phyloP scores from a whole-genome alignment of 1,284 basidiomycete genomes.

The Boletus chippewaensis region DNA sequence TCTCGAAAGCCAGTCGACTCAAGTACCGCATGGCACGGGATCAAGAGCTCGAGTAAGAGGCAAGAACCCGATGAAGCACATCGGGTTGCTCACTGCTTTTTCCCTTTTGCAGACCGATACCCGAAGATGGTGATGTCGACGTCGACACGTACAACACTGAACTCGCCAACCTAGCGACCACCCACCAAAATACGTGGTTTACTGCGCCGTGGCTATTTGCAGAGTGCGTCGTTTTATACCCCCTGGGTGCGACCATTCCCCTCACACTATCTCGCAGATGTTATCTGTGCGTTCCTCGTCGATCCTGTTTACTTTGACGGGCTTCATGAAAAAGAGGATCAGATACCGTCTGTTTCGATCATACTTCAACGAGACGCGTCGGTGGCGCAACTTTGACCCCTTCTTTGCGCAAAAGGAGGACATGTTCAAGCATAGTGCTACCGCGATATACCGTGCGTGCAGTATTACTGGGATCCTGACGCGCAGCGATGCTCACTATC shows the following conservation, averaged over 20 bases:
- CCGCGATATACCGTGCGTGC: constrained; percentile 65
- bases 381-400: constrained; percentile 82
- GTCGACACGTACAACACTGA: constrained; percentile 70
- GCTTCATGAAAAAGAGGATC: neutral
- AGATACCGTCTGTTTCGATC: constrained; percentile 84
- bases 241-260: neutral
- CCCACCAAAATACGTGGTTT: constrained; percentile 77
- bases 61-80: neutral
- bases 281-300: constrained; percentile 45
- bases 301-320: neutral
- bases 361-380: constrained; percentile 61
- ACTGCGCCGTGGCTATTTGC: constrained; percentile 90
- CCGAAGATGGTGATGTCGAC: constrained; percentile 66
- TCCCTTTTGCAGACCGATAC: constrained; percentile 47
- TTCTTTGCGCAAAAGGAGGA: constrained; percentile 79
- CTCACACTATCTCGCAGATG: constrained; percentile 38
- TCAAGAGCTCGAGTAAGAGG: constrained; percentile 59
- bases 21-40: constrained; percentile 91
- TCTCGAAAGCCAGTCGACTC: constrained; percentile 72
- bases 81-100: neutral
- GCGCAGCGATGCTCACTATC: neutral
- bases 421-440: constrained; percentile 77
- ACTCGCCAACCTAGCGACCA: constrained; percentile 45
- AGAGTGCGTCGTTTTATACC: constrained; percentile 53
- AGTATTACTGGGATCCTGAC: neutral